phyloP scores from a whole-genome alignment of 2,329 filamentous ascomycete species.

The Alternaria solani region DNA sequence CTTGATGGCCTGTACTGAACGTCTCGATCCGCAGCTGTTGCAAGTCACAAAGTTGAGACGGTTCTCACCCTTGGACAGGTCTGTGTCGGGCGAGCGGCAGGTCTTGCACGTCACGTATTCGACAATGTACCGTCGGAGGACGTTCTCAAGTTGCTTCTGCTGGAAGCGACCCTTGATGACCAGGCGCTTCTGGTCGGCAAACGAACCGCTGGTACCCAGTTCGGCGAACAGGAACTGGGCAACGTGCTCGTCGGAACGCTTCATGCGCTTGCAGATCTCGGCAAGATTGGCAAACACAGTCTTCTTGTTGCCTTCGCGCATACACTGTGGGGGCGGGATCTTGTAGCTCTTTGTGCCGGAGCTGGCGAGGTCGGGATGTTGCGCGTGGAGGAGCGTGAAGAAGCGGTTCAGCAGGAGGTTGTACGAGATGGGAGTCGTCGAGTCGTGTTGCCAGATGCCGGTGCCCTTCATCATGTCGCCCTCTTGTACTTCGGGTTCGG shows the following conservation, averaged over 20 bases:
- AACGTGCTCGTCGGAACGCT: slow-evolving; percentile 96
- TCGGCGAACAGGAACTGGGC: slow-evolving; percentile 97
- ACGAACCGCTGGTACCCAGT: slow-evolving; percentile 94
- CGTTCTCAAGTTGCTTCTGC: slow-evolving; percentile 99
- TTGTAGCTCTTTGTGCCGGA: slow-evolving; percentile 95
- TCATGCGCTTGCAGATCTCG: slow-evolving; percentile 99
- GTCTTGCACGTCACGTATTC: slow-evolving; percentile 99
- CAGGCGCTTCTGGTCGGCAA: slow-evolving; percentile 84
- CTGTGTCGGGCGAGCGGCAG: slow-evolving; percentile 62
- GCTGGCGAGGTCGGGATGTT: slow-evolving; percentile 94
- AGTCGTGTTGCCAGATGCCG: slow-evolving; percentile 87
- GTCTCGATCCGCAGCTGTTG: slow-evolving; percentile 73
- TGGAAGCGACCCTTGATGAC: slow-evolving; percentile 99
- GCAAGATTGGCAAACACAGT: slow-evolving; percentile 99
- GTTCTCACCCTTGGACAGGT: slow-evolving; percentile 98
- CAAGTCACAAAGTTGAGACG: slow-evolving; percentile 98
- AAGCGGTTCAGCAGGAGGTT: slow-evolving; percentile 86
- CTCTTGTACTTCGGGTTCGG: slow-evolving; percentile 62
- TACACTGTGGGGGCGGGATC: slow-evolving; percentile 97
- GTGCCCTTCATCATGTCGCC: slow-evolving; percentile 89
- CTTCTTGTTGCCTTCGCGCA: slow-evolving; percentile 98
- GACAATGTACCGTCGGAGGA: slow-evolving; percentile 93
- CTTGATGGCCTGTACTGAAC: slow-evolving; percentile 97
- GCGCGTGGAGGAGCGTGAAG: slow-evolving; percentile 91
- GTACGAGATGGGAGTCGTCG: slow-evolving; percentile 81